Evolutionary conservation across 192 early-diverging fungal genomes (phyloP).

Genomic region (Chytriomyces hyalinus): DNA sequence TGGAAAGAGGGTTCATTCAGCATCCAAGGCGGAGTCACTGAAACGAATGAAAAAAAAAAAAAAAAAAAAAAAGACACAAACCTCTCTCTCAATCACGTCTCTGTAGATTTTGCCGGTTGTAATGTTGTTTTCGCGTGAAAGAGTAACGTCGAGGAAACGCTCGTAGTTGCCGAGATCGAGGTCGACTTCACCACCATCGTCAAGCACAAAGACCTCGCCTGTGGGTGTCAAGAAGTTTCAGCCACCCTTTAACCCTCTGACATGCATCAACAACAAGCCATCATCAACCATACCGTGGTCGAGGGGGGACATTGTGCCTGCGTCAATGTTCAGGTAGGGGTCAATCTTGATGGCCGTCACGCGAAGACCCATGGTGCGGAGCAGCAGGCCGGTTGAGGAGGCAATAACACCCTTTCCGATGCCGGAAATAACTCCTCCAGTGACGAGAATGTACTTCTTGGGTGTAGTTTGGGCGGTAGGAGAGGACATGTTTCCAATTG

Average conservation of each 20-base stretch:
- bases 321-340: slow-evolving; percentile 99
- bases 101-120: slow-evolving; percentile 99
- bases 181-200: slow-evolving; percentile 99
- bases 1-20: slow-evolving; percentile 5
- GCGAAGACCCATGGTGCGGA: slow-evolving; percentile 88
- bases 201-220: slow-evolving; percentile 98
- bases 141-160: slow-evolving; percentile 91
- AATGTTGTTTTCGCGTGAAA: slow-evolving; percentile 98
- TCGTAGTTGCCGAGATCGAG: slow-evolving; percentile 99
- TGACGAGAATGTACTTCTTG: slow-evolving; percentile 94
- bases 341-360: slow-evolving; percentile 99
- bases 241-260: background rate
- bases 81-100: slow-evolving; percentile 91
- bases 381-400: slow-evolving; percentile 92
- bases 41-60: background rate
- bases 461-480: background rate
- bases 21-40: background rate
- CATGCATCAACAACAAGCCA: background rate
- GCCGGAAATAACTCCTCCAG: slow-evolving; percentile 98
- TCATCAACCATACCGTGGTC: slow-evolving; percentile 80
- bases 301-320: slow-evolving; percentile 93
- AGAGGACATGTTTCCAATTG: background rate
- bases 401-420: slow-evolving; percentile 99
- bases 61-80: slow-evolving; percentile 7
- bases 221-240: background rate